These are phyloP conservation scores for Fusarium caatingaense DNA, from an alignment of 2,329 filamentous ascomycete genomes.

Conservation along the genomic window DNA sequence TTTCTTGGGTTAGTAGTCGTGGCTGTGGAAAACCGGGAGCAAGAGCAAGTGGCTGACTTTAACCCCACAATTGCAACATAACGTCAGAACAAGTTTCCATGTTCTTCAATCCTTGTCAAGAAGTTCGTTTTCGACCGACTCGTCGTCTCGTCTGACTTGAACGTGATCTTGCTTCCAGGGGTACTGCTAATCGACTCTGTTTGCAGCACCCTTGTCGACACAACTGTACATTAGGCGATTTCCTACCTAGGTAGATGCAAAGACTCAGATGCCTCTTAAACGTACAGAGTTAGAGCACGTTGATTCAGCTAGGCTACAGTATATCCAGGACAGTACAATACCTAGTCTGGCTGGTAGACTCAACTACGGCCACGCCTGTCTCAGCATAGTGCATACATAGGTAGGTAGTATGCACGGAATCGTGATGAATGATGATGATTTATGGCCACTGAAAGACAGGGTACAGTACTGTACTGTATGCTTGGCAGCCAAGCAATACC, in stretches of 20 bases:
- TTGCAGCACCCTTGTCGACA: background rate
- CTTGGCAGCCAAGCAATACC: slow-evolving; percentile 12
- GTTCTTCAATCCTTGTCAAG: slow-evolving; percentile 12
- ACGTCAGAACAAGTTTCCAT: slow-evolving; percentile 26
- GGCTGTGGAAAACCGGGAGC: slow-evolving; percentile 12
- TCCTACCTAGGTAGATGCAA: background rate
- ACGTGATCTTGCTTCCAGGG: background rate
- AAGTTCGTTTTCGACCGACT: slow-evolving; percentile 18
- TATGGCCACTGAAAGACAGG: background rate
- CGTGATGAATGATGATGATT: slow-evolving; percentile 37
- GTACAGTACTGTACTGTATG: background rate
- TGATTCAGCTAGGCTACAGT: background rate
- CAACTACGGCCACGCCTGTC: slow-evolving; percentile 11
- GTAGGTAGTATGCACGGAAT: slow-evolving; percentile 2
- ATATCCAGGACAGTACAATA: background rate
- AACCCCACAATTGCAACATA: slow-evolving; percentile 1
- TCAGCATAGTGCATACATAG: slow-evolving; percentile 5
- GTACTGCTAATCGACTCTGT: slow-evolving; percentile 1
- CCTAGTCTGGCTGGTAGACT: background rate
- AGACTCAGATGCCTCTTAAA: background rate
- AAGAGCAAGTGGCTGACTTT: slow-evolving; percentile 17
- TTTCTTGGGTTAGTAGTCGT: background rate
- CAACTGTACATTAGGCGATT: background rate
- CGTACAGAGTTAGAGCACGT: slow-evolving; percentile 3
- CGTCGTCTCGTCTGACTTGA: background rate